Evolutionary conservation across 1,284 basidiomycete species (phyloP).

Genomic region (Ceratobasidium sp.): DNA sequence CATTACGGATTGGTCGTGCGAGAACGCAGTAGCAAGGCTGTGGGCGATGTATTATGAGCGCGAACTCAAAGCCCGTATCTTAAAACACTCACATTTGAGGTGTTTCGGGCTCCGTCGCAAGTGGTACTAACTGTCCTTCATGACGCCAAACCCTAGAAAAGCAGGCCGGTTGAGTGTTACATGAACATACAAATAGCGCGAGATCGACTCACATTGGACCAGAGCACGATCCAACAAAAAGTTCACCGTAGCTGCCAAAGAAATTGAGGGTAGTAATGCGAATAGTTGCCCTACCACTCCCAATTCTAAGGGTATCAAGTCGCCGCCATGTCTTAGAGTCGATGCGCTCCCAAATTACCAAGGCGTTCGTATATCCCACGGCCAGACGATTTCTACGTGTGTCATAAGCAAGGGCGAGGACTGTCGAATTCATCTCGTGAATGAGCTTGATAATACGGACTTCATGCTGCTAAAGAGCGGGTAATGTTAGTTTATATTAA

Average conservation of each 20-base stretch:
- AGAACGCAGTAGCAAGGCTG: background rate
- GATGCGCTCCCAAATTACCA: background rate
- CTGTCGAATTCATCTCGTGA: background rate
- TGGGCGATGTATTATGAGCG: no score
- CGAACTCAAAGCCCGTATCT: background rate
- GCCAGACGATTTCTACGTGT: background rate
- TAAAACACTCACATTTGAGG: background rate
- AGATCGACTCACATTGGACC: background rate
- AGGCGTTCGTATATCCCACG: background rate
- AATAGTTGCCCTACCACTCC: no score
- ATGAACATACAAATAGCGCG: background rate
- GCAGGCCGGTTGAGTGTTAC: no score
- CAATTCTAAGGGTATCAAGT: background rate
- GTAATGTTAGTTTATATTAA: no score
- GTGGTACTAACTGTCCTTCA: background rate
- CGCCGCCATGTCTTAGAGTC: background rate
- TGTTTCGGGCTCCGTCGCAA: background rate
- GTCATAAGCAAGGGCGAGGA: background rate
- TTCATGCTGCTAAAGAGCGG: background rate
- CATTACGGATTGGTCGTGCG: background rate
- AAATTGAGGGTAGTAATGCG: background rate
- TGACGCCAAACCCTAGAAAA: background rate
- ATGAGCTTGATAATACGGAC: background rate
- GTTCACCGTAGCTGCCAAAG: background rate
- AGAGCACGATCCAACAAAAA: background rate